Evolutionary conservation across 352 stramenopile species (phyloP), one percentile per base, ranked within the genome.

Genomic region (Pythium aquatile): DNA sequence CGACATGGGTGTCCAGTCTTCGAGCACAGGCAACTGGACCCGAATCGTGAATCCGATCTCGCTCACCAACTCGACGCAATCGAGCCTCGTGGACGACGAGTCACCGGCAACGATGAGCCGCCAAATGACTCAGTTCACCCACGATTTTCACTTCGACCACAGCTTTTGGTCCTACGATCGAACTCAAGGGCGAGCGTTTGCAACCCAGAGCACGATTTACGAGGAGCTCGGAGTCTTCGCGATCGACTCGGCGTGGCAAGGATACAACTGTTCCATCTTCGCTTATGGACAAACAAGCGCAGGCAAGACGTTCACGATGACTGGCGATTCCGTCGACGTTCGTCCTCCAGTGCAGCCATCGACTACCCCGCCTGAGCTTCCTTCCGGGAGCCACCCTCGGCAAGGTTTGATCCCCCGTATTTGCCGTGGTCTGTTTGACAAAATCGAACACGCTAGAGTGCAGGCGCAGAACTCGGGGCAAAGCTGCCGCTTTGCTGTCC

Each of bases 291-390:
- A 94, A 61, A 82, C 82, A 20, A 79, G 77, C 26, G 78, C 80
- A 11, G 83, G 85, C 17, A 94, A 94, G 55, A 92, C 81, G 46
- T 89, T 81, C 61, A 87, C 78, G 26, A 87, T 89, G 78, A 86
- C 83, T 57, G 79, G 79, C 26, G 74, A 77, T 6, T 49, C 60
- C 5, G 35, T 56, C 20, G 57, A 69, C 33, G 32, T 40, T 57
- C 51, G 56, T 1, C 42, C 30, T 40, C 32, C 56, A 26, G 5
- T 44, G 8, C 9, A 11, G 9, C 11, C 48, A 9, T 2, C 7
- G 20, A 8, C 24, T 0, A 28, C 14, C 14, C 55, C 54, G 32
- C 3, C 40, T 11, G 63, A 60, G 24, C 28, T 35, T 17, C 69
- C 57, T 17, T 10, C 39, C 4, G 63, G 24, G 29, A 32, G 57